phyloP scores from a whole-genome alignment of 2,329 filamentous ascomycete species.

The Colletotrichum sp. region DNA sequence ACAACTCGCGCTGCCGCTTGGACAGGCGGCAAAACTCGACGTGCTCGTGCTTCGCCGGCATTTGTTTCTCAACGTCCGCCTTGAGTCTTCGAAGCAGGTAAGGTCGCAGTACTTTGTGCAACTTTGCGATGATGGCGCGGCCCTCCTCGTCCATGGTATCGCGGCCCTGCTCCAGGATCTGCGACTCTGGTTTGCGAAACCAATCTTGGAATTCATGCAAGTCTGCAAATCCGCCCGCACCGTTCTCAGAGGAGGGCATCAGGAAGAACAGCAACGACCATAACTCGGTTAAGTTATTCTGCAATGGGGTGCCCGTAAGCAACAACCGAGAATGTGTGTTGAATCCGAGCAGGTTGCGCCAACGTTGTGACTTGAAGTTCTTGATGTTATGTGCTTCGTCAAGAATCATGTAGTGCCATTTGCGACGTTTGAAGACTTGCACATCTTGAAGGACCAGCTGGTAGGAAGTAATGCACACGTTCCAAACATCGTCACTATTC shows the following conservation, averaged over 20 bases:
- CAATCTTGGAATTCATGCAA: slow-evolving; percentile 96
- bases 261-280: slow-evolving; percentile 98
- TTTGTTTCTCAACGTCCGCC: slow-evolving; percentile 97
- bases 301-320: slow-evolving; percentile 91
- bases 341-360: slow-evolving; percentile 94
- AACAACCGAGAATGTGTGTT: slow-evolving; percentile 87
- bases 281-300: slow-evolving; percentile 95
- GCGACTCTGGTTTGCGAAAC: slow-evolving; percentile 93
- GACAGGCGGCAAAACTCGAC: slow-evolving; percentile 95
- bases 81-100: slow-evolving; percentile 92
- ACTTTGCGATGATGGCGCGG: slow-evolving; percentile 86
- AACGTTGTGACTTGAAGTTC: slow-evolving; percentile 96
- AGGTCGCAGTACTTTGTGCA: slow-evolving; percentile 92
- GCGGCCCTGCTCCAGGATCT: slow-evolving; percentile 92
- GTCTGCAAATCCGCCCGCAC: slow-evolving; percentile 89
- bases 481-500: slow-evolving; percentile 93
- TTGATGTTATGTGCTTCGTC: slow-evolving; percentile 99
- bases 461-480: slow-evolving; percentile 97
- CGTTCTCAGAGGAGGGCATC: slow-evolving; percentile 83
- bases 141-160: slow-evolving; percentile 96
- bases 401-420: slow-evolving; percentile 98
- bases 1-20: slow-evolving; percentile 92
- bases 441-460: slow-evolving; percentile 95
- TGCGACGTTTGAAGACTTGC: slow-evolving; percentile 87
- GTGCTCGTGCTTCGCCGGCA: slow-evolving; percentile 97